A percentile compares a stretch with the other conserved stretches of the same genome.
Evolutionary conservation across 768 basidiomycete genomes (phyloP).

Genomic region (Amanita phalloides): DNA sequence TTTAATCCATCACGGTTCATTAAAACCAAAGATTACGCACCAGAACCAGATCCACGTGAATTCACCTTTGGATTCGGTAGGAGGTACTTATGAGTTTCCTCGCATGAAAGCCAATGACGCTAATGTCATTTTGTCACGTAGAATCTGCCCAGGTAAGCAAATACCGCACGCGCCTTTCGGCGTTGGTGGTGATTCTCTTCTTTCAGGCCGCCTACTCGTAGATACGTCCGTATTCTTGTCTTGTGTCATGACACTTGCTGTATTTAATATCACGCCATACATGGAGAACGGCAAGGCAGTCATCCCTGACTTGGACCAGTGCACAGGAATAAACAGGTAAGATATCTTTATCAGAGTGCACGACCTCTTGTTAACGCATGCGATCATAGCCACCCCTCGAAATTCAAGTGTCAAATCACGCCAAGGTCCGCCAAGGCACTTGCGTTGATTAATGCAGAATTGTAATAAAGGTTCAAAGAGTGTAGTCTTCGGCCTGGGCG

Average conservation of each 20-base stretch:
- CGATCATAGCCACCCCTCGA: not conserved
- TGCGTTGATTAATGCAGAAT: too few species aligned
- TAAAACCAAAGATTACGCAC: conserved; percentile 19
- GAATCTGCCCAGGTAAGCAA: conserved; percentile 24
- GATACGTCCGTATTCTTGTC: conserved; percentile 32
- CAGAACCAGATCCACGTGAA: conserved; percentile 32
- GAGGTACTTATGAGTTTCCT: conserved; percentile 17
- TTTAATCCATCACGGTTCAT: conserved; percentile 44
- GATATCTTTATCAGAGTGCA: not conserved
- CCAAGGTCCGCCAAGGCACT: too few species aligned
- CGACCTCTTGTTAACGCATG: too few species aligned
- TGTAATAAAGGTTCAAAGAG: too few species aligned
- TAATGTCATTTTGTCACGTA: not conserved
- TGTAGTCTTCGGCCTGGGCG: too few species aligned
- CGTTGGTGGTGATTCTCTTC: not conserved
- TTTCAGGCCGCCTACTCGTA: conserved; percentile 16
- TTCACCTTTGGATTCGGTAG: conserved; percentile 47
- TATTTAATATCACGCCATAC: conserved; percentile 25
- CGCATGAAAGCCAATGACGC: not conserved
- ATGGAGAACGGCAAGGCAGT: conserved; percentile 16
- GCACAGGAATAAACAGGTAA: conserved; percentile 36
- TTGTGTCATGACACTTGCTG: conserved; percentile 27
- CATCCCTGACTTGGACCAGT: conserved; percentile 28
- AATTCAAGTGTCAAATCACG: too few species aligned
- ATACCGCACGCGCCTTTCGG: not conserved